These are phyloP conservation scores for Cladobotryum protrusum DNA, from an alignment of 2,329 filamentous ascomycete genomes.

Conservation along the genomic window DNA sequence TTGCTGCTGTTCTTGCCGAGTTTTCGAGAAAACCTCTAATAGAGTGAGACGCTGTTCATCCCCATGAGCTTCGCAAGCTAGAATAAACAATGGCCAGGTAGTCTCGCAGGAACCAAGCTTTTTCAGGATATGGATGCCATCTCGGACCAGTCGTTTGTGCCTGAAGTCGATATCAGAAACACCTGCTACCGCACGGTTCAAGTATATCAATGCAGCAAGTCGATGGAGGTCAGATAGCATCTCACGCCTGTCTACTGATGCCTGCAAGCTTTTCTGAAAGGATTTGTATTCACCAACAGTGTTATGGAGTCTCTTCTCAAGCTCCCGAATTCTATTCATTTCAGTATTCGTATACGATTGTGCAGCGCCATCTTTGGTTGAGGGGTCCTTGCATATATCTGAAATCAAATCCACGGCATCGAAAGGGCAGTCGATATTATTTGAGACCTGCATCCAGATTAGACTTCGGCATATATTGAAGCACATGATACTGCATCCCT, in stretches of 20 bases:
- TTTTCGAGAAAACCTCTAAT: constrained; percentile 3
- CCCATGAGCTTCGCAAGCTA: constrained; percentile 9
- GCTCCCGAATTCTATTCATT: constrained; percentile 3
- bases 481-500: too few species aligned
- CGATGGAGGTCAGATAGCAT: constrained; percentile 7
- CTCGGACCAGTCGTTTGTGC: constrained; percentile 6
- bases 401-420: constrained; percentile 8
- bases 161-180: constrained; percentile 4
- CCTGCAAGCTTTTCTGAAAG: constrained; percentile 1
- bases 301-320: constrained; percentile 2
- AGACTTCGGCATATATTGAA: too few species aligned
- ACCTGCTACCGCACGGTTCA: constrained; percentile 4
- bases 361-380: neutral
- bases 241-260: constrained; percentile 1
- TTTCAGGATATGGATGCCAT: constrained; percentile 8
- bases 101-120: constrained; percentile 8
- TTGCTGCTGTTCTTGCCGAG: neutral
- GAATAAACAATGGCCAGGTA: constrained; percentile 9
- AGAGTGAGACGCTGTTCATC: constrained; percentile 10
- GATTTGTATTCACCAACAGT: constrained; percentile 6
- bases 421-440: constrained; percentile 2
- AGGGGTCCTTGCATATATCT: constrained; percentile 3
- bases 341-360: constrained; percentile 1
- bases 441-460: neutral
- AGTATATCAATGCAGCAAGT: constrained; percentile 10